Evolutionary conservation across 371 early-diverging fungal genomes (phyloP).

Genomic region (Mucor circinelloides): DNA sequence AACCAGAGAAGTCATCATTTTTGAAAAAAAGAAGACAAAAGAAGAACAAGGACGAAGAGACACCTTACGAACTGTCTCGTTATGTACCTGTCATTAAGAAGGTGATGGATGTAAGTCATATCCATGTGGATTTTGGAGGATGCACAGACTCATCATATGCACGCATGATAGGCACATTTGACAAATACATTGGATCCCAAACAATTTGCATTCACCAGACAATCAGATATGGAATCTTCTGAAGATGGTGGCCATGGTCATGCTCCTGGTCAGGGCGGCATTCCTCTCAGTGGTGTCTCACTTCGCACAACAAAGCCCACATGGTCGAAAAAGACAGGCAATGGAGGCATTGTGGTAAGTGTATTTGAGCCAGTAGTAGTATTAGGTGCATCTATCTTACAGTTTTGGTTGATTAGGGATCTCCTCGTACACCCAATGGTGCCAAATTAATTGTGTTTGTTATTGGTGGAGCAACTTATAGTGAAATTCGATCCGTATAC

Average conservation of each 20-base stretch:
- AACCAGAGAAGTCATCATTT: slow-evolving; percentile 33
- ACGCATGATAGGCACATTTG: slow-evolving; percentile 50
- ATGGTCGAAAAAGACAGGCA: slow-evolving; percentile 37
- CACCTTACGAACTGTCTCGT: slow-evolving; percentile 69
- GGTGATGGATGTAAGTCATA: slow-evolving; percentile 44
- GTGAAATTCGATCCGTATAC: slow-evolving; percentile 88
- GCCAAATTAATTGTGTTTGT: slow-evolving; percentile 74
- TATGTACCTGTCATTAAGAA: slow-evolving; percentile 67
- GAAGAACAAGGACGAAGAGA: slow-evolving; percentile 34
- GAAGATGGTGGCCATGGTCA: slow-evolving; percentile 29
- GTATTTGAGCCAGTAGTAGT: not conserved
- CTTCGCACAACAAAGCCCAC: slow-evolving; percentile 51
- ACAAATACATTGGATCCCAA: slow-evolving; percentile 52
- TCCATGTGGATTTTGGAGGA: not conserved
- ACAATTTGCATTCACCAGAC: slow-evolving; percentile 61
- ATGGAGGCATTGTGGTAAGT: slow-evolving; percentile 21
- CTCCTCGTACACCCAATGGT: slow-evolving; percentile 23
- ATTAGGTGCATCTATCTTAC: not conserved
- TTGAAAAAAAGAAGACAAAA: slow-evolving; percentile 34
- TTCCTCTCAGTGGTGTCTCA: slow-evolving; percentile 52
- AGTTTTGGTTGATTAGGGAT: slow-evolving; percentile 9
- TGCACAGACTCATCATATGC: not conserved
- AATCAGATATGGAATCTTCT: slow-evolving; percentile 49
- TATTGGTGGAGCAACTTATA: slow-evolving; percentile 90
- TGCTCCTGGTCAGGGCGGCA: slow-evolving; percentile 27